Percentiles rank a stretch among this genome's conserved stretches.
Evolutionary conservation across 495 filamentous ascomycete species (phyloP).

Genomic region (Daldinia vernicosa): DNA sequence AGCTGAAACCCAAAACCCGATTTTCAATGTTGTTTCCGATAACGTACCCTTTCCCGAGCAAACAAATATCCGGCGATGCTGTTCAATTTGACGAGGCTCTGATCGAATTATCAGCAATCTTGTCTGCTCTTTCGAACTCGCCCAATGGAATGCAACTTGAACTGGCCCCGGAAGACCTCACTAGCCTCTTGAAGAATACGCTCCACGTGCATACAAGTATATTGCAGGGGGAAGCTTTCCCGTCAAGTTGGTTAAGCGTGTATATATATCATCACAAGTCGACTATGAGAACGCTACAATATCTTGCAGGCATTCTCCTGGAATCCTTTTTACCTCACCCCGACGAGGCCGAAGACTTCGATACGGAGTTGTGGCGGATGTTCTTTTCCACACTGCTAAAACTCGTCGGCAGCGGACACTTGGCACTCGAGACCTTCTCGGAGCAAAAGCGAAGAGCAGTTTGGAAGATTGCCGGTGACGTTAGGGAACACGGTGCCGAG

Average conservation of each 20-base stretch:
- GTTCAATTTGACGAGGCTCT: slow-evolving; percentile 85
- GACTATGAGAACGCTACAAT: slow-evolving; percentile 86
- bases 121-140: slow-evolving; percentile 80
- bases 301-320: slow-evolving; percentile 77
- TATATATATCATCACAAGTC: slow-evolving; percentile 96
- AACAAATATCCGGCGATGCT: slow-evolving; percentile 64
- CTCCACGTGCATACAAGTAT: slow-evolving; percentile 89
- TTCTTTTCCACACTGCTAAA: slow-evolving; percentile 91
- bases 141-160: slow-evolving; percentile 72
- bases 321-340: slow-evolving; percentile 83
- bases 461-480: slow-evolving; percentile 99
- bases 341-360: slow-evolving; percentile 91
- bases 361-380: slow-evolving; percentile 90
- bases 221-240: slow-evolving; percentile 88
- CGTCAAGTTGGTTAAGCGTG: slow-evolving; percentile 86
- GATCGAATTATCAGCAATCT: slow-evolving; percentile 86
- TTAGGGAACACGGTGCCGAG: slow-evolving; percentile 88
- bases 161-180: slow-evolving; percentile 77
- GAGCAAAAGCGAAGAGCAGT: slow-evolving; percentile 96
- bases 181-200: slow-evolving; percentile 75
- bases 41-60: slow-evolving; percentile 86
- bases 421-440: slow-evolving; percentile 95
- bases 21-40: slow-evolving; percentile 90
- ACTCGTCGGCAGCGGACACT: slow-evolving; percentile 84
- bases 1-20: slow-evolving; percentile 69